A percentile compares a stretch with the other conserved stretches of the same genome.
phyloP scores from a whole-genome alignment of 1,139 yeast genomes.

The Suhomyces yuchorum region DNA sequence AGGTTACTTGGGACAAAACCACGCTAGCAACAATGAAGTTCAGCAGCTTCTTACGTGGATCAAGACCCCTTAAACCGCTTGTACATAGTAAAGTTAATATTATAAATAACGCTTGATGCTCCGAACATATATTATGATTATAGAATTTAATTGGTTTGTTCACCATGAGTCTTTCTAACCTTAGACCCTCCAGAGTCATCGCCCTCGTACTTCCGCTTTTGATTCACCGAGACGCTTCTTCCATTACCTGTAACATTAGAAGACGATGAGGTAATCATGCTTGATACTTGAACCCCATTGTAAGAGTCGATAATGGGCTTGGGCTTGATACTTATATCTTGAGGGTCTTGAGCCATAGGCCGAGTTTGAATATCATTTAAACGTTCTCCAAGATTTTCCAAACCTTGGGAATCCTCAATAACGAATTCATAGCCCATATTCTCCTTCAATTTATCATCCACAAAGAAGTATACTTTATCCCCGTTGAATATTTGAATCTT shows the following conservation, averaged over 20 bases:
- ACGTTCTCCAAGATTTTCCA: slow-evolving; percentile 46
- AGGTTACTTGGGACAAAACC: slow-evolving; percentile 36
- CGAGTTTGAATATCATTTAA: slow-evolving; percentile 14
- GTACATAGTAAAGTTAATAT: neutral
- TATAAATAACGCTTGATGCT: neutral
- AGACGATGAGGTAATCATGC: slow-evolving; percentile 8
- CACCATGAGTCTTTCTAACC: neutral
- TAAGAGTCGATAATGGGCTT: slow-evolving; percentile 24
- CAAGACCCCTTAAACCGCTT: neutral
- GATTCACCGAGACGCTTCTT: slow-evolving; percentile 29
- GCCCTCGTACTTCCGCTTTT: slow-evolving; percentile 20
- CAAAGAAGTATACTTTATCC: slow-evolving; percentile 66
- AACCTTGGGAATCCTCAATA: slow-evolving; percentile 55
- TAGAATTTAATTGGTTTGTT: too few relatives aligned
- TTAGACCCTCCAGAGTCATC: neutral
- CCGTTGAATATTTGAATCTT: slow-evolving; percentile 64
- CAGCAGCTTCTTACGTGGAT: slow-evolving; percentile 13
- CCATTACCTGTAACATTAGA: slow-evolving; percentile 26
- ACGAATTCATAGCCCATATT: slow-evolving; percentile 53
- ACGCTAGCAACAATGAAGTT: neutral
- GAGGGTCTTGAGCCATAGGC: slow-evolving; percentile 29
- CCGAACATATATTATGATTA: too few relatives aligned
- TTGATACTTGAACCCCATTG: slow-evolving; percentile 8
- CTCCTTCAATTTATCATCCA: slow-evolving; percentile 55
- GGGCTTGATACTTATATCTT: slow-evolving; percentile 34